Evolutionary conservation across 352 stramenopile species (phyloP), one percentile per base, ranked within the genome.

Genomic region (Peronosclerospora sorghi): DNA sequence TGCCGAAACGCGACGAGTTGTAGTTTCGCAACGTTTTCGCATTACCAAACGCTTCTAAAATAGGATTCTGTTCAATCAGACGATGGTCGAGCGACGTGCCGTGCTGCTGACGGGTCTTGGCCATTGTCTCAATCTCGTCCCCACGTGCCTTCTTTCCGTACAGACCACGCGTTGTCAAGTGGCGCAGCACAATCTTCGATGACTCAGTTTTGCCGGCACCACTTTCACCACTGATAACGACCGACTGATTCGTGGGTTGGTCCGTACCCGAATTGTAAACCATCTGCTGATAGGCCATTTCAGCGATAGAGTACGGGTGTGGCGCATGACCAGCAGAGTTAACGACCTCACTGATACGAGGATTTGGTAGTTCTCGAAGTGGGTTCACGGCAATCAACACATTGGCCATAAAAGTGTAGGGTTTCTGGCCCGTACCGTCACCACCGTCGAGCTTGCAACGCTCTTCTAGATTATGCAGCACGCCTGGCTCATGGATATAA

Each of bases 31-130:
- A 48, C 34, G 93, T 98, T 63, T 95, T 93, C 44, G 87, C 90
- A 59, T 98, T 97, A 48, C 93, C 93, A 60, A 97, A 97, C 6
- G 87, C 86, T 62, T 97, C 93, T 12, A 97, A 55, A 39, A 97
- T 95, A 41, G 90, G 90, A 53, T 97, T 97, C 50, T 89, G 77
- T 56, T 90, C 77, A 32, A 93, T 93, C 30, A 93, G 50, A 28
- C 80, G 73, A 45, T 85, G 71, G 37, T 93, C 77, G 7, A 93
- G 61, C 43, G 77, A 90, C 24, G 60, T 73, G 21, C 62, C 53
- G 45, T 77, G 59, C 39, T 78, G 52, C 43, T 81, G 69, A 37
- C 75, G 74, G 23, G 51, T 61, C 14, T 59, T 59, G 19, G 62
- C 58, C 21, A 81, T 54, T 6, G 51, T 48, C 37, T 91, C 75